Percentiles rank a stretch among this genome's conserved stretches.
Conservation (phyloP, 148 eudicot species). For the Pouteria glomerata region DNA sequence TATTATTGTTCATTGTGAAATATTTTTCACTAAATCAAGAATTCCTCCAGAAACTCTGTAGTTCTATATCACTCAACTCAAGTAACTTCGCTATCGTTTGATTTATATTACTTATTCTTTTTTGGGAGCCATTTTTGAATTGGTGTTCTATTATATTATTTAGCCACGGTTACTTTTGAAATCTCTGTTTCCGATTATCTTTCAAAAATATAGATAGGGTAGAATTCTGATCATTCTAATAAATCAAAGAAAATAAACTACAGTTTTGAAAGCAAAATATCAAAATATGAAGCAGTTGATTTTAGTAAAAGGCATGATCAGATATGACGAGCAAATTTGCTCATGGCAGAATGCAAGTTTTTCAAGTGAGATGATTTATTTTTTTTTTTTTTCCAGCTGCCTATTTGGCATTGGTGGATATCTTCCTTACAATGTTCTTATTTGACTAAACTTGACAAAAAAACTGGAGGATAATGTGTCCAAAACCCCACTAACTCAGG, state of each 20-base stretch:
- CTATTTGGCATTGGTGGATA: not conserved
- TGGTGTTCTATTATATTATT: slow-evolving; percentile 3
- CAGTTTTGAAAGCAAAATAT: no score
- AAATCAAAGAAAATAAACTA: no score
- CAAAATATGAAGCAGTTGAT: not conserved
- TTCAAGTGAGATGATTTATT: not conserved
- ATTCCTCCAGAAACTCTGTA: not conserved
- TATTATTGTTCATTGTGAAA: slow-evolving; percentile 2
- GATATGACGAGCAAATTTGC: slow-evolving; percentile 6
- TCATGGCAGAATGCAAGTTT: not conserved
- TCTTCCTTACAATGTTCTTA: not conserved
- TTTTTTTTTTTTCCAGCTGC: not conserved
- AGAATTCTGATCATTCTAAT: not conserved
- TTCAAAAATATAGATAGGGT: not conserved
- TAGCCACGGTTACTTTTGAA: not conserved
- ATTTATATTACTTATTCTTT: not conserved
- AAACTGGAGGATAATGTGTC: not conserved
- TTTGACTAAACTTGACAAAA: slow-evolving; percentile 8
- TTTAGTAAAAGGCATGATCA: not conserved
- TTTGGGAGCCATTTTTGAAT: slow-evolving; percentile 9
- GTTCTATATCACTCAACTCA: not conserved
- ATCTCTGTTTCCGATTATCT: not conserved
- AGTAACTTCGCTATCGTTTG: slow-evolving; percentile 5
- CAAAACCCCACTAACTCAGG: slow-evolving; percentile 18
- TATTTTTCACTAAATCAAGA: not conserved